These are phyloP conservation scores for Bipolaris zeicola DNA, from an alignment of 2,329 filamentous ascomycete species.

Conservation along the genomic window DNA sequence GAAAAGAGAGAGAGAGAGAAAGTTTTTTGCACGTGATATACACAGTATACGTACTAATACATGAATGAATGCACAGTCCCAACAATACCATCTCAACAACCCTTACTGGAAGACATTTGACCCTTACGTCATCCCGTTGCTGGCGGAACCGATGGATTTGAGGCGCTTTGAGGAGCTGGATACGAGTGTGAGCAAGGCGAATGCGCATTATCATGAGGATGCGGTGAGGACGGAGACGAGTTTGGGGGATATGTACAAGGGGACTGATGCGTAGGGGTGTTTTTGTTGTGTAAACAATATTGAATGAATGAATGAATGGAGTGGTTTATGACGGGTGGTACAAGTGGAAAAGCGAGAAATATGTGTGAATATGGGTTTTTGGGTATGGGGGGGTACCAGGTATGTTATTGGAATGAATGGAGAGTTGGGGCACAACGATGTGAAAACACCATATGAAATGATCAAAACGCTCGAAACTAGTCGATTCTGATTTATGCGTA, in stretches of 20 bases:
- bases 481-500: not conserved
- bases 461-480: no score
- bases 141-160: conserved; percentile 73
- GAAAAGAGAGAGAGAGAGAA: no score
- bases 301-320: no score
- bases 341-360: no score
- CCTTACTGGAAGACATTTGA: conserved; percentile 80
- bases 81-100: conserved; percentile 59
- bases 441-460: no score
- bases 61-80: conserved; percentile 28
- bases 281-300: no score
- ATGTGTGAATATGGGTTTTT: no score
- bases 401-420: no score
- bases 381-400: no score
- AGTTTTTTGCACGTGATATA: not conserved
- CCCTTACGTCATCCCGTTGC: conserved; percentile 71
- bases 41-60: not conserved
- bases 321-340: no score
- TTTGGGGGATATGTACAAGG: conserved; percentile 12
- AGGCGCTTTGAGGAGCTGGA: conserved; percentile 71
- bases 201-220: conserved; percentile 14
- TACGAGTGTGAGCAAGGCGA: not conserved
- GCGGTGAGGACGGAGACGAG: conserved; percentile 11
- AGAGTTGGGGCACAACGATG: no score
- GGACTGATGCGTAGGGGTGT: conserved; percentile 10